phyloP scores from a whole-genome alignment of 2,329 filamentous ascomycete genomes.

The Fusarium vanettenii region DNA sequence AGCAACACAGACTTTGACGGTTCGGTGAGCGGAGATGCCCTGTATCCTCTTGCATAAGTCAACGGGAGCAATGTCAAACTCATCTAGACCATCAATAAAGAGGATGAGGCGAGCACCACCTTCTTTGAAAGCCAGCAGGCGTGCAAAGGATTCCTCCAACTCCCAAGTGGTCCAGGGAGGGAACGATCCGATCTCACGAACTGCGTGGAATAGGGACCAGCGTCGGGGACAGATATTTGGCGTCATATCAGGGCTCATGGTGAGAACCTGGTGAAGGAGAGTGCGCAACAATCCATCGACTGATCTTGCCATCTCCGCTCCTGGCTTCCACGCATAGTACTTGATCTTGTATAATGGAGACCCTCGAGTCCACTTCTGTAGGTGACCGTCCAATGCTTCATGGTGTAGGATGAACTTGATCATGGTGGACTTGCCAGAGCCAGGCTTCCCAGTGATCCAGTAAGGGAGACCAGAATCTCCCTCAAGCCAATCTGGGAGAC shows the following conservation, averaged over 20 bases:
- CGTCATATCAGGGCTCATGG: background rate
- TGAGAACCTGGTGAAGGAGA: background rate
- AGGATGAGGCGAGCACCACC: background rate
- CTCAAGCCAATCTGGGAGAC: conserved; percentile 3
- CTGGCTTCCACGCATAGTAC: conserved; percentile 13
- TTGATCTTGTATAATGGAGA: background rate
- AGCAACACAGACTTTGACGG: conserved; percentile 8
- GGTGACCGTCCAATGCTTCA: background rate
- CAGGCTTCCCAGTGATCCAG: conserved; percentile 18
- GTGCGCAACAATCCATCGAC: background rate
- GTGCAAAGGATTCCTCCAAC: background rate
- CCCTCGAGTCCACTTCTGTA: background rate
- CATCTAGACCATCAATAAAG: conserved; percentile 12
- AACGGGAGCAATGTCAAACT: background rate
- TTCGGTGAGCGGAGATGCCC: background rate
- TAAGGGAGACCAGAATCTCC: background rate
- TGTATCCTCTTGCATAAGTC: background rate
- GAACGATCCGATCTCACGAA: background rate
- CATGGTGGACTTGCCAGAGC: conserved; percentile 11
- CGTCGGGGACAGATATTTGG: background rate
- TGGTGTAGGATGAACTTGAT: conserved; percentile 1
- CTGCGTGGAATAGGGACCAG: background rate
- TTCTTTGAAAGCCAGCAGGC: background rate
- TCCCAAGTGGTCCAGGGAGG: conserved; percentile 4
- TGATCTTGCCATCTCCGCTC: background rate